These are phyloP conservation scores for Gaillardinia entomophila DNA, from an alignment of 805 yeast genomes.

Conservation along the genomic window DNA sequence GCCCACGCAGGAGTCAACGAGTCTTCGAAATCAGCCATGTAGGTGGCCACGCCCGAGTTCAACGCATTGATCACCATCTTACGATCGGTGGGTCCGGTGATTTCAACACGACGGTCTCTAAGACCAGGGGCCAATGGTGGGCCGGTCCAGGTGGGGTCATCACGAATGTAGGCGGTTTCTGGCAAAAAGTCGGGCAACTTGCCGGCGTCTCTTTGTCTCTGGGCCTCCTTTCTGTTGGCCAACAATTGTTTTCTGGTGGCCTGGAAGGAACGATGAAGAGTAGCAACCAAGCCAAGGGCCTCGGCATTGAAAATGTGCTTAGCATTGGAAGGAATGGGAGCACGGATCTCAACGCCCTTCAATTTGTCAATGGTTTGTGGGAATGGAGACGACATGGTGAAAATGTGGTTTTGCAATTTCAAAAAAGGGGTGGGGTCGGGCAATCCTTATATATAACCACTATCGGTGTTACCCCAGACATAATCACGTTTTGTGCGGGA, in stretches of 20 bases:
- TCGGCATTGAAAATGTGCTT: slow-evolving; percentile 53
- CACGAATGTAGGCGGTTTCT: slow-evolving; percentile 65
- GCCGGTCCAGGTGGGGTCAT: slow-evolving; percentile 73
- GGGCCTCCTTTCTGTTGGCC: slow-evolving; percentile 56
- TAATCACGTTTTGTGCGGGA: background rate
- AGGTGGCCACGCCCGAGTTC: slow-evolving; percentile 72
- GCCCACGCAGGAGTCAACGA: slow-evolving; percentile 82
- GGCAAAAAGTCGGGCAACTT: slow-evolving; percentile 56
- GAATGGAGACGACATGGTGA: slow-evolving; percentile 36
- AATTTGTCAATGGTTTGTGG: slow-evolving; percentile 39
- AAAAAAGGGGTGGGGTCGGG: background rate
- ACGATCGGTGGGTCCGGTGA: slow-evolving; percentile 82
- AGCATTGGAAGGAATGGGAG: slow-evolving; percentile 43
- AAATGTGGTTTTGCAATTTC: background rate
- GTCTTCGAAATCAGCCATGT: slow-evolving; percentile 85
- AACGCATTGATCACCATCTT: slow-evolving; percentile 80
- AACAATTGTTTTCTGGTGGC: slow-evolving; percentile 52
- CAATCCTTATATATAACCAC: background rate
- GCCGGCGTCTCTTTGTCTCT: slow-evolving; percentile 58
- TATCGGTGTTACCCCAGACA: background rate
- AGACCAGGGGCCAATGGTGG: slow-evolving; percentile 67
- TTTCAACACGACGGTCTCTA: slow-evolving; percentile 70
- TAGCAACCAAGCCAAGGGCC: slow-evolving; percentile 64
- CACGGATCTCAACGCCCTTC: slow-evolving; percentile 50
- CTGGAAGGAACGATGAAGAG: slow-evolving; percentile 71